A percentile compares a stretch with the other conserved stretches of the same genome.
These are phyloP conservation scores for Solanum ahanhuiri DNA, from an alignment of 257 asterid genomes.

Conservation along the genomic window DNA sequence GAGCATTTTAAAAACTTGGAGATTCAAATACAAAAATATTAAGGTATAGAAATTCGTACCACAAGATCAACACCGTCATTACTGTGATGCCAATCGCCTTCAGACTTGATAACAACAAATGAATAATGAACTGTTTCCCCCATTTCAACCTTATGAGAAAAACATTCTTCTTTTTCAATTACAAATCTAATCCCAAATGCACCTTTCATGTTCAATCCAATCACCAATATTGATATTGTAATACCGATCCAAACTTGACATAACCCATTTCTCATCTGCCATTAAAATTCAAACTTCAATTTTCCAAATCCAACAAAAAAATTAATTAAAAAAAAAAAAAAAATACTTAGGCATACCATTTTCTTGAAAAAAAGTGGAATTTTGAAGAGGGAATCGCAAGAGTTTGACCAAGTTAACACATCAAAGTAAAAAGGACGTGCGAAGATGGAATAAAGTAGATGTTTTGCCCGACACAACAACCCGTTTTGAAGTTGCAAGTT, in stretches of 20 bases:
- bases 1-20: neutral
- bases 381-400: neutral
- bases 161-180: constrained; percentile 86
- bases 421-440: neutral
- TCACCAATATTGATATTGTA: constrained; percentile 18
- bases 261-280: neutral
- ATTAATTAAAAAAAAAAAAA: neutral
- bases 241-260: constrained; percentile 11
- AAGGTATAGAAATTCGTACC: constrained; percentile 29
- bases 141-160: constrained; percentile 86
- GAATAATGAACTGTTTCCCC: constrained; percentile 85
- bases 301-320: neutral
- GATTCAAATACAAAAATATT: neutral
- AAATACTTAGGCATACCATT: neutral
- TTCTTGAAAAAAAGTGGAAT: neutral
- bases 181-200: constrained; percentile 72
- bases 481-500: neutral
- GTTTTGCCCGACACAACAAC: neutral
- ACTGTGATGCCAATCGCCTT: constrained; percentile 67
- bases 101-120: constrained; percentile 86
- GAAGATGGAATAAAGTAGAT: neutral
- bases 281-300: neutral
- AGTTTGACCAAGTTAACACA: neutral
- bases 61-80: constrained; percentile 92
- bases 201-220: constrained; percentile 31